A percentile compares a stretch with the other conserved stretches of the same genome.
These are phyloP conservation scores for Bimuria novae-zelandiae DNA, from an alignment of 2,329 filamentous ascomycete species.

Conservation along the genomic window DNA sequence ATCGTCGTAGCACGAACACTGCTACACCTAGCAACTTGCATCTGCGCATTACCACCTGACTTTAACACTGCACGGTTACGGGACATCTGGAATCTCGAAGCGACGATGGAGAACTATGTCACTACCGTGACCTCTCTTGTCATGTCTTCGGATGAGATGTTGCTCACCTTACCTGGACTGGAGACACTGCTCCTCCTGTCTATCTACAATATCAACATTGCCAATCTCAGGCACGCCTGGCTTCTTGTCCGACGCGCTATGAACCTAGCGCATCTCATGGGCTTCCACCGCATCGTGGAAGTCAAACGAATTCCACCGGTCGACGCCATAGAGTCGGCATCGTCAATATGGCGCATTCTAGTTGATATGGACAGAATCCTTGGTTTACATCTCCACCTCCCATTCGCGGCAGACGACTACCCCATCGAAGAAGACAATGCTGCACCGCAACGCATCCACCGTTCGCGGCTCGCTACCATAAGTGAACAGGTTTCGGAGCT, in stretches of 20 bases:
- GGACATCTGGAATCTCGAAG: constrained; percentile 39
- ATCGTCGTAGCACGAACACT: constrained; percentile 43
- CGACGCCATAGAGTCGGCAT: constrained; percentile 32
- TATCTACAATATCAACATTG: constrained; percentile 35
- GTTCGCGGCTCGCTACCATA: constrained; percentile 28
- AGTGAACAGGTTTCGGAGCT: constrained; percentile 34
- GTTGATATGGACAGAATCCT: constrained; percentile 40
- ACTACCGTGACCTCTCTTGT: constrained; percentile 35
- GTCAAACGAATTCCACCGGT: constrained; percentile 25
- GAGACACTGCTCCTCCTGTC: constrained; percentile 40
- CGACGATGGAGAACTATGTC: constrained; percentile 40
- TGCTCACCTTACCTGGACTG: constrained; percentile 43
- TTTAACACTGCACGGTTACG: constrained; percentile 33
- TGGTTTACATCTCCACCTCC: constrained; percentile 41
- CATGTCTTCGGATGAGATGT: constrained; percentile 38
- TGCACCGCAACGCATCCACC: constrained; percentile 27
- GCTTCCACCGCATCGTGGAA: constrained; percentile 43
- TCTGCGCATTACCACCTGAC: constrained; percentile 38
- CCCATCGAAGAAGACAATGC: constrained; percentile 27
- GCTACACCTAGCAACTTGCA: constrained; percentile 41
- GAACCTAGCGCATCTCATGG: constrained; percentile 43
- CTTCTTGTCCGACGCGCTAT: constrained; percentile 39
- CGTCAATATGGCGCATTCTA: constrained; percentile 34
- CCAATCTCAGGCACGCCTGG: constrained; percentile 41
- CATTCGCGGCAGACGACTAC: constrained; percentile 41